Conservation (phyloP, 176 grass and related monocot species). For the barley (Hordeum vulgare) region MorexV3_pseudomolecules_assembly NC_058521.1:594361604-594362103, state of each 20-base stretch:
- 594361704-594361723: neutral
- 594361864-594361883: neutral
- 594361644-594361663: neutral
- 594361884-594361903: constrained; percentile 8
- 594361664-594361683: neutral
- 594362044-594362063: neutral
- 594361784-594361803: neutral
- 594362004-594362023: constrained; percentile 99
- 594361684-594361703: neutral
- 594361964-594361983: constrained; percentile 33
- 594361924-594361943: neutral
- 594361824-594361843: neutral
- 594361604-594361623: neutral
- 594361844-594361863: neutral
- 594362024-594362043: constrained; percentile 99
- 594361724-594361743: neutral
- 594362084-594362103: neutral
- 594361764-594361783: neutral
- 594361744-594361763: neutral
- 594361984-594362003: constrained; percentile 92
- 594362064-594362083: neutral
- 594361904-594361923: neutral
- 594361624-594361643: neutral
- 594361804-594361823: neutral
- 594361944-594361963: constrained; percentile 2